These are phyloP conservation scores for Pythium brassicae DNA, from an alignment of 352 stramenopile genomes.

Conservation along the genomic window DNA sequence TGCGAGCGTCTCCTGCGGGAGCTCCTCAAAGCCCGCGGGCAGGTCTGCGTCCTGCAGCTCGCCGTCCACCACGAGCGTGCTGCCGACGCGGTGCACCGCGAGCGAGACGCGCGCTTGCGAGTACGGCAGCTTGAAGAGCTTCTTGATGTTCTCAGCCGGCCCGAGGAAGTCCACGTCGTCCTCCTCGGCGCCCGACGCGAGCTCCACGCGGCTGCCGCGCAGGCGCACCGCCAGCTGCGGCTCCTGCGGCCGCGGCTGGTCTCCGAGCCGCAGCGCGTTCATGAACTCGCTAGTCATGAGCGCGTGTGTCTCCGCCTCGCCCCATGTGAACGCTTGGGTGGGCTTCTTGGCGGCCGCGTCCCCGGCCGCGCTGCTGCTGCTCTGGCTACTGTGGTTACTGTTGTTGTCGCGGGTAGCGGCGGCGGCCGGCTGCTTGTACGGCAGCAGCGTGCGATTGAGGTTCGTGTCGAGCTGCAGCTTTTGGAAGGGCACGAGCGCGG, in stretches of 20 bases:
- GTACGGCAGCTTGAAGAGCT: slow-evolving; percentile 84
- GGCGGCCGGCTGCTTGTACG: slow-evolving; percentile 16
- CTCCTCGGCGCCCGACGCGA: slow-evolving; percentile 55
- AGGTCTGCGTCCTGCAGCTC: slow-evolving; percentile 70
- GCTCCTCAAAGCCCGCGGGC: slow-evolving; percentile 59
- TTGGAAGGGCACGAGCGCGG: slow-evolving; percentile 75
- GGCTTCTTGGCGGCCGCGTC: slow-evolving; percentile 12
- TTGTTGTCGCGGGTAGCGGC: background rate
- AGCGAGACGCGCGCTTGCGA: slow-evolving; percentile 75
- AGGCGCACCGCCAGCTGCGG: slow-evolving; percentile 73
- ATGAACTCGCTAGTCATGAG: slow-evolving; percentile 67
- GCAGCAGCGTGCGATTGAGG: slow-evolving; percentile 65
- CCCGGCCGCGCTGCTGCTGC: slow-evolving; percentile 4
- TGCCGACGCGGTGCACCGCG: slow-evolving; percentile 73
- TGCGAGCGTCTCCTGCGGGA: slow-evolving; percentile 49
- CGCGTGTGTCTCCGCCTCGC: slow-evolving; percentile 18
- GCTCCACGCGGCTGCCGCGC: slow-evolving; percentile 58
- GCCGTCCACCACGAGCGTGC: slow-evolving; percentile 76
- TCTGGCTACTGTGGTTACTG: background rate
- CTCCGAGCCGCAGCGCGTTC: slow-evolving; percentile 52
- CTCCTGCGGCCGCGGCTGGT: slow-evolving; percentile 38
- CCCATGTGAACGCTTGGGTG: slow-evolving; percentile 30
- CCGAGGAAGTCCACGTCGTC: slow-evolving; percentile 76
- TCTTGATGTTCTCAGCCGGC: slow-evolving; percentile 83
- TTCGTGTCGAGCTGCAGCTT: slow-evolving; percentile 80